phyloP scores from a whole-genome alignment of 441 rosid genomes.

The Mallotus repandus region DNA sequence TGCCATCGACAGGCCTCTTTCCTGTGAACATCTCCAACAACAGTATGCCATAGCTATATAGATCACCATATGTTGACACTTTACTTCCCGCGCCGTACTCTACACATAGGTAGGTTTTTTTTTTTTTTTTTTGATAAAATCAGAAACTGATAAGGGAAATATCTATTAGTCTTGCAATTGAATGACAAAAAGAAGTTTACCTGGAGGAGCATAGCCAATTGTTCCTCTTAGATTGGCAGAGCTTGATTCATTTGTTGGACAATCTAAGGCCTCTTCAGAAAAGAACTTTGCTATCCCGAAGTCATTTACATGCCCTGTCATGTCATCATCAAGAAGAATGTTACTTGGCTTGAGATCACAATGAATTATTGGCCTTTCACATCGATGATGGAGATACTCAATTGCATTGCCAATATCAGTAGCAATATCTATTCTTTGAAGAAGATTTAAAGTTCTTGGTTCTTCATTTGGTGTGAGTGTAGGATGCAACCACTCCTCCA shows the following conservation, averaged over 20 bases:
- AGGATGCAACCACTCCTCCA: not conserved
- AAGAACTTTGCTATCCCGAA: not conserved
- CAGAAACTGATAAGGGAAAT: too few species aligned
- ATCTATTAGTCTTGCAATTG: too few species aligned
- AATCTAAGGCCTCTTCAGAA: not conserved
- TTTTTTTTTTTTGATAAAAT: too few species aligned
- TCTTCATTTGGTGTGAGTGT: not conserved
- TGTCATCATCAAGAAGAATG: not conserved
- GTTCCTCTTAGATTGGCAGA: not conserved
- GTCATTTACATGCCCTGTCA: not conserved
- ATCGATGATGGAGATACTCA: not conserved
- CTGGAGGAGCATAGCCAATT: conserved; percentile 11
- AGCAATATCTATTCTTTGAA: not conserved
- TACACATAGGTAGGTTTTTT: not conserved
- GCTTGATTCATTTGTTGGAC: not conserved
- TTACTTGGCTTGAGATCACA: conserved; percentile 10
- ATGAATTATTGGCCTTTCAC: not conserved
- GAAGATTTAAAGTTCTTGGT: not conserved
- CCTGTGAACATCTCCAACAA: conserved; percentile 2
- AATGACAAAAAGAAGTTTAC: not conserved
- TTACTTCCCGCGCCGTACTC: not conserved
- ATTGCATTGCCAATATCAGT: not conserved
- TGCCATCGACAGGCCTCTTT: not conserved
- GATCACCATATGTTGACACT: conserved; percentile 3
- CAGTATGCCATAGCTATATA: not conserved